A percentile compares a stretch with the other conserved stretches of the same genome.
These are phyloP conservation scores for Xylariaceae sp. DNA, from an alignment of 2,329 filamentous ascomycete genomes.

Conservation along the genomic window DNA sequence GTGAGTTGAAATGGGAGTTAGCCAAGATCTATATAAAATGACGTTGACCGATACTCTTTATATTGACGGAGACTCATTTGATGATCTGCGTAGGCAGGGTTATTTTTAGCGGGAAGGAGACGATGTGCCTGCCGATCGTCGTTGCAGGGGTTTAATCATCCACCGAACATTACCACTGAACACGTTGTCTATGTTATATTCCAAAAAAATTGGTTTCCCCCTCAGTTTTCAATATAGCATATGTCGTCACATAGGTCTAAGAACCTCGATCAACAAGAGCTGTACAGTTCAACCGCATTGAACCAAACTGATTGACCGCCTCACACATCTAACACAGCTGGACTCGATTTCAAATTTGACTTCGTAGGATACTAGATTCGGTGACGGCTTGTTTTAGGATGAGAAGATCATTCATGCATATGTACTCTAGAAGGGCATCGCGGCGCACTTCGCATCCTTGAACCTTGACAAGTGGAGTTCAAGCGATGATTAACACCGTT, in stretches of 20 bases:
- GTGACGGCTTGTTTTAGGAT: conserved; percentile 3
- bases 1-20: background rate
- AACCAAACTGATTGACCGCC: background rate
- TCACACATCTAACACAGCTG: background rate
- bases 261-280: no score
- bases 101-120: conserved; percentile 12
- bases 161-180: conserved; percentile 14
- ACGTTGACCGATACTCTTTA: conserved; percentile 6
- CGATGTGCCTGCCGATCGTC: conserved; percentile 17
- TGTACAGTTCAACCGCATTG: no score
- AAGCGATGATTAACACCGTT: background rate
- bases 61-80: background rate
- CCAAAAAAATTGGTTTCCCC: no score
- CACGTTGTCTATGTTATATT: no score
- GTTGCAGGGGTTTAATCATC: conserved; percentile 23
- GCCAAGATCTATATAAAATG: background rate
- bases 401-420: conserved; percentile 2
- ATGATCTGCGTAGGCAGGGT: conserved; percentile 17
- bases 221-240: no score
- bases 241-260: no score
- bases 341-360: background rate
- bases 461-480: background rate
- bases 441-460: background rate
- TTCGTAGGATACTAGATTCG: background rate
- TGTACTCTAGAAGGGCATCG: conserved; percentile 4